Conservation (phyloP, 257 asterid species). For the Thymus mandschuricus region DNA sequence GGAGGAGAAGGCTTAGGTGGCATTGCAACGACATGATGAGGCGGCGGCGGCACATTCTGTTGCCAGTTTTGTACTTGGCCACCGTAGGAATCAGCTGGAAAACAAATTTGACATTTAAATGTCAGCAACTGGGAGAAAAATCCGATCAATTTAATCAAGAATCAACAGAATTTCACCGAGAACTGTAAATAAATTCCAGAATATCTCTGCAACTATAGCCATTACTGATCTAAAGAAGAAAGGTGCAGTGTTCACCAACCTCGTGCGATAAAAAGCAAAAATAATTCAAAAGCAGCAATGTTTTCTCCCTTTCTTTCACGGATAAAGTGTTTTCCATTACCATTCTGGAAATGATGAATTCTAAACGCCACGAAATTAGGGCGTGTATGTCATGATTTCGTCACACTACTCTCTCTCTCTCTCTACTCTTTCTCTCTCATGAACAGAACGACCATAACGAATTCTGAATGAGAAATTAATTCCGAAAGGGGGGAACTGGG, state of each 20-base stretch:
- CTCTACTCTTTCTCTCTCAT: neutral
- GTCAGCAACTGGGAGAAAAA: constrained; percentile 11
- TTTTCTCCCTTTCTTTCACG: neutral
- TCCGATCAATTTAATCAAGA: neutral
- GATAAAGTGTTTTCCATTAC: neutral
- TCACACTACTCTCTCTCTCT: neutral
- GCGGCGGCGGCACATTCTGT: constrained; percentile 55
- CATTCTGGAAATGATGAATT: constrained; percentile 2
- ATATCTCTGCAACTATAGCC: neutral
- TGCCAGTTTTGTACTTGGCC: constrained; percentile 70
- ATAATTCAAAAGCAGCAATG: neutral
- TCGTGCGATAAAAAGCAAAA: neutral
- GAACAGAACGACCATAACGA: neutral
- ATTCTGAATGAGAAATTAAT: neutral
- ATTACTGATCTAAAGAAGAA: no score
- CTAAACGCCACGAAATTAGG: neutral
- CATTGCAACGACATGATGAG: constrained; percentile 46
- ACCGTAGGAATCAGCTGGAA: constrained; percentile 60
- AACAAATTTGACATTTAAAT: neutral
- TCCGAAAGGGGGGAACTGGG: neutral
- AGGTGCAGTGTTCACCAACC: neutral
- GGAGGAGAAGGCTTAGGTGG: constrained; percentile 63
- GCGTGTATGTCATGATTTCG: neutral
- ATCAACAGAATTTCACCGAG: neutral
- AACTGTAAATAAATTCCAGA: neutral